Evolutionary conservation across 768 basidiomycete genomes (phyloP).

Genomic region (Kwoniella pini): DNA sequence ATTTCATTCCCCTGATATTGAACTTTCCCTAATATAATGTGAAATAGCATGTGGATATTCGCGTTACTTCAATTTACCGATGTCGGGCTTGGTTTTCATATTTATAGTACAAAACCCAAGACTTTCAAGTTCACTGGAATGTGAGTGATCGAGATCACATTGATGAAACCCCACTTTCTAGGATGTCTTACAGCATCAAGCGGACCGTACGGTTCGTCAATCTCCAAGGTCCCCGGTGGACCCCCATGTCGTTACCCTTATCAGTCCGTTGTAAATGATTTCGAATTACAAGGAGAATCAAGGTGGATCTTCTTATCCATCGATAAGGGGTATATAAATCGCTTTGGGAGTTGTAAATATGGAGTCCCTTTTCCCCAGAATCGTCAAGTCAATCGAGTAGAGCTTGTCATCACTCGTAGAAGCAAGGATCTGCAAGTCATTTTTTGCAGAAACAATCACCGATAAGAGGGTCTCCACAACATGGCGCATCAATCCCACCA

Average conservation of each 20-base stretch:
- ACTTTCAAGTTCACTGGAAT: too few species aligned
- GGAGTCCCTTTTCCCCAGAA: conserved; percentile 6
- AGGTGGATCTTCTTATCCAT: conserved; percentile 3
- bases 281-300: not conserved
- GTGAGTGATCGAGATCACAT: too few species aligned
- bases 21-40: too few species aligned
- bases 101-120: too few species aligned
- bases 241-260: conserved; percentile 10
- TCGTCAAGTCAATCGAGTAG: conserved; percentile 1
- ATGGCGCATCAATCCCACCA: conserved; percentile 3
- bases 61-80: too few species aligned
- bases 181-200: too few species aligned
- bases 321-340: not conserved
- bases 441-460: not conserved
- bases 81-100: too few species aligned
- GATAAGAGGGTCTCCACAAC: not conserved
- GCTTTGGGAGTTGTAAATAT: not conserved
- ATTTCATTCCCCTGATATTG: too few species aligned
- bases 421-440: not conserved
- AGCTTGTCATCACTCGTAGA: not conserved
- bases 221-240: conserved; percentile 16
- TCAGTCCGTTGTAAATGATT: not conserved
- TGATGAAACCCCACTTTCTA: too few species aligned
- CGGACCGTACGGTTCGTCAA: conserved; percentile 7
- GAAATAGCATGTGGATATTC: too few species aligned